Conservation (phyloP, 208 protist genomes). For the Trypanosoma vivax region DNA sequence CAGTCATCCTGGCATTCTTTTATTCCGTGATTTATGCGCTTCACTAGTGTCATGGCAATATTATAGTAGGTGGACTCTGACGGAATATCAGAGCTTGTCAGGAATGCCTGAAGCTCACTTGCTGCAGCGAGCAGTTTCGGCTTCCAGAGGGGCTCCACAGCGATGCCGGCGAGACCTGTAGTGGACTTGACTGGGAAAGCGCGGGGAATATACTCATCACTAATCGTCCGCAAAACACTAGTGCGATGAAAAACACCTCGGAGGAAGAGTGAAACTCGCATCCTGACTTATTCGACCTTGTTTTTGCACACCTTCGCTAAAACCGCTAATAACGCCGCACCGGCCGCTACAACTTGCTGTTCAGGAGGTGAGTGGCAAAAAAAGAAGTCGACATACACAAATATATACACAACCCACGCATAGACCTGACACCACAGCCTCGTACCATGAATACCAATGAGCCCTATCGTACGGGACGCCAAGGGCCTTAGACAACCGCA, state of each 20-base stretch:
- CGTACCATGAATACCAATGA: too few species aligned
- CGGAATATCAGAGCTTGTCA: slow-evolving; percentile 80
- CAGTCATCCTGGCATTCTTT: slow-evolving; percentile 89
- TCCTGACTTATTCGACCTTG: too few species aligned
- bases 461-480: too few species aligned
- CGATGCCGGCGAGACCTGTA: slow-evolving; percentile 81
- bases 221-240: slow-evolving; percentile 52
- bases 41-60: slow-evolving; percentile 86
- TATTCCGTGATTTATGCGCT: slow-evolving; percentile 83
- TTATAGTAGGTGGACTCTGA: slow-evolving; percentile 90
- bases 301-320: too few species aligned
- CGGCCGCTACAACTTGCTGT: too few species aligned
- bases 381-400: too few species aligned
- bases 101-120: slow-evolving; percentile 78
- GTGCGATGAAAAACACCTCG: slow-evolving; percentile 48
- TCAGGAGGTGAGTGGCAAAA: too few species aligned
- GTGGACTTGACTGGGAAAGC: slow-evolving; percentile 89
- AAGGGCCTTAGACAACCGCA: too few species aligned
- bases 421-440: too few species aligned
- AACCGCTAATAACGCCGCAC: too few species aligned
- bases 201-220: slow-evolving; percentile 88
- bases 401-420: too few species aligned
- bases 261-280: slow-evolving; percentile 26
- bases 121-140: slow-evolving; percentile 83
- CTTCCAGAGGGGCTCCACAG: slow-evolving; percentile 88